Conservation (phyloP, 169 alveolate species). For the Babesia ovis region DNA sequence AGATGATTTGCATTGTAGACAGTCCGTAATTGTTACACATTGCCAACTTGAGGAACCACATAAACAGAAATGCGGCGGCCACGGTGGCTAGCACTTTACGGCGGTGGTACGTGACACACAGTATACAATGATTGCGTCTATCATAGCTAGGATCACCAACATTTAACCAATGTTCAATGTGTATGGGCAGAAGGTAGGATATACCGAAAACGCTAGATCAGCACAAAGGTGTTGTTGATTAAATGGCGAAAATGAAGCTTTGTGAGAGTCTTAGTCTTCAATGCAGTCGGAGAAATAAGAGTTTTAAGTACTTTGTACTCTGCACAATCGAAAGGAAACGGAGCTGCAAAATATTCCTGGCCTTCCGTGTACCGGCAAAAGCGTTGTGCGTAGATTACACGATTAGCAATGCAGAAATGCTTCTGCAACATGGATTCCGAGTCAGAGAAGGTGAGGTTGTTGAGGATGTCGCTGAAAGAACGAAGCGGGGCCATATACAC, state of each 20-base stretch:
- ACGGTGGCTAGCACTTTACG: not conserved
- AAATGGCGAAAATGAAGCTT: too few species aligned
- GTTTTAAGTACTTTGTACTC: conserved; percentile 21
- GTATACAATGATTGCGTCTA: too few species aligned
- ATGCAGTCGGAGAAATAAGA: not conserved
- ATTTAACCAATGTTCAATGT: too few species aligned
- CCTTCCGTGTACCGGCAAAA: conserved; percentile 26
- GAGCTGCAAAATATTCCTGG: conserved; percentile 31
- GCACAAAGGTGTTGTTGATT: too few species aligned
- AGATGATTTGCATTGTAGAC: too few species aligned
- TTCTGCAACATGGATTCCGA: conserved; percentile 3
- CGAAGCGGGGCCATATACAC: not conserved
- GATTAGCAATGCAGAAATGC: conserved; percentile 8
- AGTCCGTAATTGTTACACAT: too few species aligned
- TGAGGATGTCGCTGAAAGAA: not conserved
- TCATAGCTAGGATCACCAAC: too few species aligned
- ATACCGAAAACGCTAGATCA: too few species aligned
- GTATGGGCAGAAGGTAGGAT: too few species aligned
- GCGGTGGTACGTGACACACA: too few species aligned
- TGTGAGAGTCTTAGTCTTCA: not conserved
- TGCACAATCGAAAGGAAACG: conserved; percentile 22
- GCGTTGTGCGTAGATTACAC: conserved; percentile 20
- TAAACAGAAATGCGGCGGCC: not conserved
- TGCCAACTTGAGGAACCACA: not conserved
- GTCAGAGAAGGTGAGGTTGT: not conserved